These are phyloP conservation scores for Rheum nobile DNA, from an alignment of 148 eudicot species.

Conservation along the genomic window DNA sequence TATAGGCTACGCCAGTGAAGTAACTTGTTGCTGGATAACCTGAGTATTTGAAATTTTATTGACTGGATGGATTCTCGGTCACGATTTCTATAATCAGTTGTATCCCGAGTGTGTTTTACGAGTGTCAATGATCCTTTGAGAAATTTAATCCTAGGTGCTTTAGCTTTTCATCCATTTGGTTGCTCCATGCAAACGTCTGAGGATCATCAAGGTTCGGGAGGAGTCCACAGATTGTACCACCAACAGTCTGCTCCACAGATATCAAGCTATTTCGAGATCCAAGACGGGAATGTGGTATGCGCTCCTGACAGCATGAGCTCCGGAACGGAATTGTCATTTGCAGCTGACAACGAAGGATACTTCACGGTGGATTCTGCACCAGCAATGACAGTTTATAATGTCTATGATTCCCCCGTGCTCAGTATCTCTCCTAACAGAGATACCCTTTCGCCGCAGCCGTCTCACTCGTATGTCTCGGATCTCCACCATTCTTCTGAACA, in stretches of 20 bases:
- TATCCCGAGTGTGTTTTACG: background rate
- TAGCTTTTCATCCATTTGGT: slow-evolving; percentile 2
- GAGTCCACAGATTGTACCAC: slow-evolving; percentile 28
- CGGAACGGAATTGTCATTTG: slow-evolving; percentile 33
- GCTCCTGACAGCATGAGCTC: slow-evolving; percentile 22
- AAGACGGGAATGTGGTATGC: slow-evolving; percentile 22
- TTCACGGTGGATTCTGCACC: slow-evolving; percentile 66
- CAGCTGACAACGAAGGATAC: slow-evolving; percentile 35
- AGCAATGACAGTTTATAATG: slow-evolving; percentile 15
- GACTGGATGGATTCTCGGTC: background rate
- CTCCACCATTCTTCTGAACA: slow-evolving; percentile 46
- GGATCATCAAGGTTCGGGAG: slow-evolving; percentile 23
- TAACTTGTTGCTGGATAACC: background rate
- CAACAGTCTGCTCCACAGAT: slow-evolving; percentile 31
- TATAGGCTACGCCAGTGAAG: background rate
- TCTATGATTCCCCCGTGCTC: slow-evolving; percentile 41
- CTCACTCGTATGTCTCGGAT: slow-evolving; percentile 58
- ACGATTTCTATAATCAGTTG: background rate
- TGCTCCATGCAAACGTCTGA: slow-evolving; percentile 54
- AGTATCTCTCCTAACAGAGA: slow-evolving; percentile 59
- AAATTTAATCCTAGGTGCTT: background rate
- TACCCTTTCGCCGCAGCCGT: slow-evolving; percentile 55
- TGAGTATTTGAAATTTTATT: background rate
- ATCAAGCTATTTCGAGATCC: slow-evolving; percentile 26
- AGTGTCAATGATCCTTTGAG: background rate